A percentile compares a stretch with the other conserved stretches of the same genome.
phyloP scores from a whole-genome alignment of 768 basidiomycete species.

The Tulasnella sp. region DNA sequence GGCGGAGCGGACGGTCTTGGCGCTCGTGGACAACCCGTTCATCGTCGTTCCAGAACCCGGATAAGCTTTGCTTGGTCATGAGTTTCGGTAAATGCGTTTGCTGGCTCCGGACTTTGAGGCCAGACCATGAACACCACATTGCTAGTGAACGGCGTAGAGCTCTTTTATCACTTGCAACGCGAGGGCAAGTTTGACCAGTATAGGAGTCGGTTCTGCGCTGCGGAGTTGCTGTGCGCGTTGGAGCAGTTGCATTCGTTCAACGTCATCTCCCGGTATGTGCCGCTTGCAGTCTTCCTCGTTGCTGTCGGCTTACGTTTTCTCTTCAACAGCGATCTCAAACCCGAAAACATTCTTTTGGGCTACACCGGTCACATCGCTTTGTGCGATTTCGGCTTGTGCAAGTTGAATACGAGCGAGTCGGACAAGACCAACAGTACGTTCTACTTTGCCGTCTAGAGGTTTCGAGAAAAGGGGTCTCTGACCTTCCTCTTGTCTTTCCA shows the following conservation, averaged over 20 bases:
- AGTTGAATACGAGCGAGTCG: constrained; percentile 95
- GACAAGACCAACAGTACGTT: constrained; percentile 93
- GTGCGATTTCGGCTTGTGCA: constrained; percentile 97
- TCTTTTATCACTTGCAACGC: constrained; percentile 96
- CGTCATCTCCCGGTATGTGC: constrained; percentile 85
- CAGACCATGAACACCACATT: background rate
- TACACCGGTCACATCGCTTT: constrained; percentile 98
- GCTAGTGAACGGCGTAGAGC: constrained; percentile 92
- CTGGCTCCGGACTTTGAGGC: background rate
- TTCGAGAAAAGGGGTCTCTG: too few relatives aligned
- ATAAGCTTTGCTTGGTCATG: constrained; percentile 97
- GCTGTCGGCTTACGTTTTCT: background rate
- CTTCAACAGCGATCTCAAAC: constrained; percentile 79
- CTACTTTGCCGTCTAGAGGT: too few relatives aligned
- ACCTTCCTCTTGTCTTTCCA: background rate
- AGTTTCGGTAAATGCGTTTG: constrained; percentile 67
- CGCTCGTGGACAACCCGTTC: constrained; percentile 97
- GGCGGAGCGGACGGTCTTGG: constrained; percentile 94
- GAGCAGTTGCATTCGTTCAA: constrained; percentile 98
- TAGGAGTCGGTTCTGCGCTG: constrained; percentile 94
- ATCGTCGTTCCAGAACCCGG: constrained; percentile 99
- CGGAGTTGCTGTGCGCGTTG: constrained; percentile 92
- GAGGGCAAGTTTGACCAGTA: constrained; percentile 96
- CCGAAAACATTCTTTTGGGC: constrained; percentile 96
- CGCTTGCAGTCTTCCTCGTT: background rate